Percentiles rank a stretch among this genome's conserved stretches.
Conservation (phyloP, 305 asterid genomes). For the Andrographis paniculata region DNA sequence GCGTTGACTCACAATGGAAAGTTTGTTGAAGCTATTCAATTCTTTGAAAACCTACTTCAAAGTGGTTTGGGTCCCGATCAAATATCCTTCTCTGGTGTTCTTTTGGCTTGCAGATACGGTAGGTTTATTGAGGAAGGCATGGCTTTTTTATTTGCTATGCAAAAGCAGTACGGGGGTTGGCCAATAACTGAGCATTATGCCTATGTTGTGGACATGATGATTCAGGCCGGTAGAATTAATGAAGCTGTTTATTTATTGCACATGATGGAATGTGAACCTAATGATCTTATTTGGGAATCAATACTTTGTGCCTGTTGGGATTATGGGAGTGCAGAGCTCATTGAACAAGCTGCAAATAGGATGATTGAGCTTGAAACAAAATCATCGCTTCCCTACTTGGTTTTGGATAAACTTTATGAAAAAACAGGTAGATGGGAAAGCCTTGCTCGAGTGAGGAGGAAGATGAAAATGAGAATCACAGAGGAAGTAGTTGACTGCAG, state of each 20-base stretch:
- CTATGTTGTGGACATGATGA: slow-evolving; percentile 34
- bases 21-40: slow-evolving; percentile 32
- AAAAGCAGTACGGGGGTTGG: slow-evolving; percentile 31
- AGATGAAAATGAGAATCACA: slow-evolving; percentile 25
- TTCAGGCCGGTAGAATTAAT: slow-evolving; percentile 38
- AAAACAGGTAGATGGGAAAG: slow-evolving; percentile 64
- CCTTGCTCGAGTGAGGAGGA: slow-evolving; percentile 49
- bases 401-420: slow-evolving; percentile 44
- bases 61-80: slow-evolving; percentile 44
- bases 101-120: slow-evolving; percentile 53
- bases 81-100: slow-evolving; percentile 42
- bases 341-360: slow-evolving; percentile 45
- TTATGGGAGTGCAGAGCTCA: slow-evolving; percentile 28
- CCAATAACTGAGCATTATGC: slow-evolving; percentile 50
- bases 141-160: slow-evolving; percentile 43
- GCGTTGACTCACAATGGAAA: slow-evolving; percentile 53
- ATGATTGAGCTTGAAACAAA: slow-evolving; percentile 43
- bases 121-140: slow-evolving; percentile 46
- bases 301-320: slow-evolving; percentile 40
- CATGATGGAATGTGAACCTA: slow-evolving; percentile 30
- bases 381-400: slow-evolving; percentile 33
- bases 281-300: slow-evolving; percentile 36
- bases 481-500: slow-evolving; percentile 35
- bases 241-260: slow-evolving; percentile 42
- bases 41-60: slow-evolving; percentile 32